Percentiles rank a stretch among this genome's conserved stretches.
These are phyloP conservation scores for Fusarium setosum DNA, from an alignment of 2,329 filamentous ascomycete species.

Conservation along the genomic window DNA sequence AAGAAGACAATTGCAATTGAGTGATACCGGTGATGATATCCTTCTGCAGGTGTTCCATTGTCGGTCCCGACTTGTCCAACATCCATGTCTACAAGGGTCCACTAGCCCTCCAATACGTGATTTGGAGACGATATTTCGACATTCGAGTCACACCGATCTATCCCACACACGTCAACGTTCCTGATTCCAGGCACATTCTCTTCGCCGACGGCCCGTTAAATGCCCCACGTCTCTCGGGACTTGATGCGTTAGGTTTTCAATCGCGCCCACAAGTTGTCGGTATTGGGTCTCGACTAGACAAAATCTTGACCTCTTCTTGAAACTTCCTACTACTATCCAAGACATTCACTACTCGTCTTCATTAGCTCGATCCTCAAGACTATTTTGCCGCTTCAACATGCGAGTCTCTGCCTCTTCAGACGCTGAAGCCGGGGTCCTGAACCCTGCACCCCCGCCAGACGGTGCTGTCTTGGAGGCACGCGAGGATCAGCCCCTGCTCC, in stretches of 20 bases:
- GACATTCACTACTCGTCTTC: too few species aligned
- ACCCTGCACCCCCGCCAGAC: conserved; percentile 1
- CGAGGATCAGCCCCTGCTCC: conserved; percentile 39
- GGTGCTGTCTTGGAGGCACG: conserved; percentile 1
- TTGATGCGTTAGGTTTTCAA: background rate
- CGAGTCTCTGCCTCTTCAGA: background rate
- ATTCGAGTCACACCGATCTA: conserved; percentile 18
- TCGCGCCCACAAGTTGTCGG: background rate
- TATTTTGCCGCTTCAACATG: background rate
- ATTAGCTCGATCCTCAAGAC: too few species aligned
- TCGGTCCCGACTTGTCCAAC: background rate
- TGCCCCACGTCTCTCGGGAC: background rate
- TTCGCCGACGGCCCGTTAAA: conserved; percentile 17
- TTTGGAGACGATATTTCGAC: conserved; percentile 31
- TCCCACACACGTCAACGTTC: conserved; percentile 14
- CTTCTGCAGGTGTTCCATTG: background rate
- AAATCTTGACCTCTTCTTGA: background rate
- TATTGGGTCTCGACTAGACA: background rate
- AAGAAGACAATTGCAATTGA: too few species aligned
- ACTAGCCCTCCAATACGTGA: conserved; percentile 26
- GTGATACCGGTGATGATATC: background rate
- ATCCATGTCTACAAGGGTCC: conserved; percentile 5
- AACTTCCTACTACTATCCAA: background rate
- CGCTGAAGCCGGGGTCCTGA: background rate
- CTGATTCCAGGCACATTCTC: conserved; percentile 1